These are phyloP conservation scores for Colletotrichum sublineola DNA, from an alignment of 2,329 filamentous ascomycete species.

Conservation along the genomic window DNA sequence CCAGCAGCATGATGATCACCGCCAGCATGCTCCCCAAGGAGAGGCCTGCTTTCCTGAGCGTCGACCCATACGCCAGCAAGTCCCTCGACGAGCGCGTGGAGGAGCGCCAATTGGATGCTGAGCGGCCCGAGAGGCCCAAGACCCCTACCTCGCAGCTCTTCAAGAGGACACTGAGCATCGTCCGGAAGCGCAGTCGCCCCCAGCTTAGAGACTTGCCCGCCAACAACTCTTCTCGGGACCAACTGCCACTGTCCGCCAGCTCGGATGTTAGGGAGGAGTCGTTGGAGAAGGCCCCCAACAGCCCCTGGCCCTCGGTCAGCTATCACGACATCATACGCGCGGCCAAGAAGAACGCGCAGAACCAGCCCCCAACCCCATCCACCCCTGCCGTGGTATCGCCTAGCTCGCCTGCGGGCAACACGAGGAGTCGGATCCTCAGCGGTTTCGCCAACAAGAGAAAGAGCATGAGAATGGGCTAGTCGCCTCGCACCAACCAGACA, in stretches of 20 bases:
- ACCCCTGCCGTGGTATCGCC: conserved; percentile 49
- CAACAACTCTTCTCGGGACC: conserved; percentile 52
- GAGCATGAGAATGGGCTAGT: conserved; percentile 53
- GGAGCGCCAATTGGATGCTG: conserved; percentile 46
- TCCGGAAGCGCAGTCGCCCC: conserved; percentile 67
- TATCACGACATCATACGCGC: conserved; percentile 63
- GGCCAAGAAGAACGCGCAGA: conserved; percentile 57
- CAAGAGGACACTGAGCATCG: conserved; percentile 67
- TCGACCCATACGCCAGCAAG: conserved; percentile 66
- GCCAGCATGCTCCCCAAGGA: conserved; percentile 52
- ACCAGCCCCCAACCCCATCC: conserved; percentile 38
- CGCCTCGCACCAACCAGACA: conserved; percentile 10
- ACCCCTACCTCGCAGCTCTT: conserved; percentile 61
- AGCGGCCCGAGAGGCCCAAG: conserved; percentile 55
- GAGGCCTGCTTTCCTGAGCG: conserved; percentile 64
- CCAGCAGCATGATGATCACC: conserved; percentile 56
- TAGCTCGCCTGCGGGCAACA: conserved; percentile 45
- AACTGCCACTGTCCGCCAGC: conserved; percentile 52
- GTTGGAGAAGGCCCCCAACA: conserved; percentile 45
- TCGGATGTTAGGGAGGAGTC: conserved; percentile 50
- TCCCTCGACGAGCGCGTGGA: conserved; percentile 48
- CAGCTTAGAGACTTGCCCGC: conserved; percentile 55
- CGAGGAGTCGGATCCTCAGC: conserved; percentile 51
- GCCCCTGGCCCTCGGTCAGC: conserved; percentile 52
- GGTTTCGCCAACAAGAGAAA: conserved; percentile 55